Conservation (phyloP, 768 basidiomycete genomes). For the Sistotremastrum niveocremeum region DNA sequence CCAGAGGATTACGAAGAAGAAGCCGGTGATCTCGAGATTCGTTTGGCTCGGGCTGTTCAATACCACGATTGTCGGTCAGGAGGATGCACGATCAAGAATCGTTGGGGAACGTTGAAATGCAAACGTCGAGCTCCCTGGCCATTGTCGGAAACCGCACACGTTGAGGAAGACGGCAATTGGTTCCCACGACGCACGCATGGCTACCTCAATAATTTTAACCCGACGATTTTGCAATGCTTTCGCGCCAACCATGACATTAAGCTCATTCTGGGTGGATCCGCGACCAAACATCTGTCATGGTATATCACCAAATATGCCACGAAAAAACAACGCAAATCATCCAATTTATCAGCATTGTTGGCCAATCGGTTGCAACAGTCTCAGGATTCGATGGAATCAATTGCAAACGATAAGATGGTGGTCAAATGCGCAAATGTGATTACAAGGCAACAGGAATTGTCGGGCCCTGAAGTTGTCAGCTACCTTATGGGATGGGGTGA, state of each 20-base stretch:
- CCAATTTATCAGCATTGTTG: conserved; percentile 25
- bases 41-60: conserved; percentile 17
- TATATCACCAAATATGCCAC: conserved; percentile 23
- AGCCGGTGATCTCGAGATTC: conserved; percentile 6
- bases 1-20: conserved; percentile 9
- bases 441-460: conserved; percentile 25
- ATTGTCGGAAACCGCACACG: conserved; percentile 1
- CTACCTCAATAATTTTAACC: conserved; percentile 15
- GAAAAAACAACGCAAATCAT: conserved; percentile 22
- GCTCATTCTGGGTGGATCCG: conserved; percentile 21
- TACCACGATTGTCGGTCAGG: conserved; percentile 18
- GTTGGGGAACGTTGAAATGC: conserved; percentile 15
- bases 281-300: conserved; percentile 20
- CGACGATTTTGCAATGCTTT: conserved; percentile 10
- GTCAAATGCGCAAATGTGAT: conserved; percentile 19
- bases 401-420: conserved; percentile 19
- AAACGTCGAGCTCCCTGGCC: conserved; percentile 19
- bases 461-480: conserved; percentile 23
- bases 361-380: conserved; percentile 14
- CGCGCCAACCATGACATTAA: conserved; percentile 31
- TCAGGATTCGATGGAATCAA: no score
- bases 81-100: conserved; percentile 11
- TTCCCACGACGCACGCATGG: conserved; percentile 5
- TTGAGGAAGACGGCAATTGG: conserved; percentile 11
- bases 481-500: conserved; percentile 36